A percentile compares a stretch with the other conserved stretches of the same genome.
These are phyloP conservation scores for Fusarium sp. DNA, from an alignment of 2,329 filamentous ascomycete genomes.

Conservation along the genomic window DNA sequence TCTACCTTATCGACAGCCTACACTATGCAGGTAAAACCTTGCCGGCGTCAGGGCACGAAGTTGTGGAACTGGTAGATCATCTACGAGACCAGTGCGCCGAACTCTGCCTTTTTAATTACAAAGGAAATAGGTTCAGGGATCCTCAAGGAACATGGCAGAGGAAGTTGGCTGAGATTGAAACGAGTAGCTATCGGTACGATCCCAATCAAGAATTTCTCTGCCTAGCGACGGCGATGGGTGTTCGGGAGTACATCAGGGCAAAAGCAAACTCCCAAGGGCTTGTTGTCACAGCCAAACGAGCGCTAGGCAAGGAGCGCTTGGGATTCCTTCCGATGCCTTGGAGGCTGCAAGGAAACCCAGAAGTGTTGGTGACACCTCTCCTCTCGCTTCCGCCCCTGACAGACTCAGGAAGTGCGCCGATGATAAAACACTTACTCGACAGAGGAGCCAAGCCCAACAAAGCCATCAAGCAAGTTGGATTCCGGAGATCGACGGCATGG, in stretches of 20 bases:
- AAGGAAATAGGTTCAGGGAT: neutral
- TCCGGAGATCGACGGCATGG: neutral
- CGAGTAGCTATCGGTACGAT: neutral
- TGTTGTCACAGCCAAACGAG: neutral
- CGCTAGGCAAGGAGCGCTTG: too few species aligned
- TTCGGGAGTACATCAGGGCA: neutral
- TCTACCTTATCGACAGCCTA: neutral
- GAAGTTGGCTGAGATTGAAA: rapidly evolving
- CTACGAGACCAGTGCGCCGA: neutral
- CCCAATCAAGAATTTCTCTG: neutral
- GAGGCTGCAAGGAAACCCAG: neutral
- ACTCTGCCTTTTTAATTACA: rapidly evolving
- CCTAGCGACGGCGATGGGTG: neutral
- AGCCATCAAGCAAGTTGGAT: rapidly evolving
- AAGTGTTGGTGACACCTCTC: neutral
- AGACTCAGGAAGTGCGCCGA: rapidly evolving
- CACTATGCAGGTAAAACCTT: rapidly evolving
- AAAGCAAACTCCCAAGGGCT: neutral
- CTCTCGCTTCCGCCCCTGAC: neutral
- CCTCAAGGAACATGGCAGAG: rapidly evolving
- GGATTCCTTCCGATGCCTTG: neutral
- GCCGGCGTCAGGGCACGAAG: rapidly evolving
- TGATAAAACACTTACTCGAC: neutral
- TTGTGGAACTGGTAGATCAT: slow-evolving; percentile 8
- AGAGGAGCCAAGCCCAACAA: slow-evolving; percentile 12